phyloP scores from a whole-genome alignment of 1,284 basidiomycete species.

The Sporisorium exsertum region DNA sequence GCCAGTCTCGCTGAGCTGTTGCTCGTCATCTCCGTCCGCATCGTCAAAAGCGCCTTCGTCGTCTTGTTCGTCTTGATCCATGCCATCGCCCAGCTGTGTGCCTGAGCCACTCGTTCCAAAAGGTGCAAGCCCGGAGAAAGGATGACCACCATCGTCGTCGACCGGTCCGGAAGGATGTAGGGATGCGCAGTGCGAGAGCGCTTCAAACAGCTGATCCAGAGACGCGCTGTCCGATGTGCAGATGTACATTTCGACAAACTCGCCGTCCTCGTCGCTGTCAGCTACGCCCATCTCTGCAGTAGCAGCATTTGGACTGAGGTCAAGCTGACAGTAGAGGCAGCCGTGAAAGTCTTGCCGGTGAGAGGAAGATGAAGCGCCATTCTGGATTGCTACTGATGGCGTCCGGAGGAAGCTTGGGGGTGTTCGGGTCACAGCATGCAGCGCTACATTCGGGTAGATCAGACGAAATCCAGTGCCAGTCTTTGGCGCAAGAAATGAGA shows the following conservation, averaged over 20 bases:
- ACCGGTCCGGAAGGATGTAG: slow-evolving; percentile 77
- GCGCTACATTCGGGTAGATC: slow-evolving; percentile 56
- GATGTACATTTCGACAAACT: slow-evolving; percentile 61
- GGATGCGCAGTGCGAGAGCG: slow-evolving; percentile 87
- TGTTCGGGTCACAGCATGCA: slow-evolving; percentile 64
- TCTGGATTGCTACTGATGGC: neutral
- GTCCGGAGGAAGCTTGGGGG: slow-evolving; percentile 47
- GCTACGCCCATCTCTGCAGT: slow-evolving; percentile 41
- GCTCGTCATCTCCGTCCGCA: slow-evolving; percentile 45
- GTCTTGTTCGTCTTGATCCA: slow-evolving; percentile 71
- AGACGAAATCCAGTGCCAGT: slow-evolving; percentile 52
- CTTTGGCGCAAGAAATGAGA: slow-evolving; percentile 51
- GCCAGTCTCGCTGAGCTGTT: slow-evolving; percentile 82
- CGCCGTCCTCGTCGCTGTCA: slow-evolving; percentile 50
- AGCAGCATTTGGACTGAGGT: slow-evolving; percentile 50
- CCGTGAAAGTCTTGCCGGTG: slow-evolving; percentile 17
- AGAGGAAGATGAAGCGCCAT: slow-evolving; percentile 11
- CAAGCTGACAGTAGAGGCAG: slow-evolving; percentile 67
- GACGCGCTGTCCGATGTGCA: slow-evolving; percentile 39
- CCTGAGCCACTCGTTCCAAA: slow-evolving; percentile 54
- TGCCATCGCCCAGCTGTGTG: slow-evolving; percentile 71
- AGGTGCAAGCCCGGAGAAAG: slow-evolving; percentile 63
- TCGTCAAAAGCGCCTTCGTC: slow-evolving; percentile 75
- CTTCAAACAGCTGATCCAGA: slow-evolving; percentile 90
- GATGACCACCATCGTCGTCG: slow-evolving; percentile 73